Conservation (phyloP, 2,329 filamentous ascomycete species). For the Sordariomycetes sp. region DNA sequence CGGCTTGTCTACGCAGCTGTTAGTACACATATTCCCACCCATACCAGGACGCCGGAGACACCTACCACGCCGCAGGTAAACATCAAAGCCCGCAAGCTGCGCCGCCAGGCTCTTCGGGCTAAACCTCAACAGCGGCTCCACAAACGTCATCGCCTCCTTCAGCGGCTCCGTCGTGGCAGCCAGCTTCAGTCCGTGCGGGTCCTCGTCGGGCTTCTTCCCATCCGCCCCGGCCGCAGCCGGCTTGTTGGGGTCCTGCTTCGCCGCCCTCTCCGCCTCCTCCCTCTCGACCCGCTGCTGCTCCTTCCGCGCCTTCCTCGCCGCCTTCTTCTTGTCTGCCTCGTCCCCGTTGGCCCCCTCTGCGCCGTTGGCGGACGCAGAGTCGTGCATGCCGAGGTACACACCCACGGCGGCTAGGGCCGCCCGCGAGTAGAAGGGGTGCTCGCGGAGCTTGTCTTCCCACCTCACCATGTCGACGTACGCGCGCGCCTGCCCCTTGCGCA, state of each 20-base stretch:
- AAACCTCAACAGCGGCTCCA: conserved; percentile 68
- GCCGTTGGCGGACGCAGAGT: conserved; percentile 53
- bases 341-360: conserved; percentile 34
- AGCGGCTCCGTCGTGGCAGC: conserved; percentile 72
- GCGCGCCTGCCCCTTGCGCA: conserved; percentile 91
- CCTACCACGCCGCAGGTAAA: conserved; percentile 74
- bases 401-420: conserved; percentile 71
- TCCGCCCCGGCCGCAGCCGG: conserved; percentile 47
- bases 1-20: conserved; percentile 50
- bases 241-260: conserved; percentile 77
- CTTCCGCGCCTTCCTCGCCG: conserved; percentile 79
- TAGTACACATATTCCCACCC: not conserved
- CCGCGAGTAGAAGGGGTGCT: conserved; percentile 85
- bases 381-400: conserved; percentile 67
- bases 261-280: conserved; percentile 64
- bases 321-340: conserved; percentile 67
- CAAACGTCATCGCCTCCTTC: conserved; percentile 75
- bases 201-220: conserved; percentile 77
- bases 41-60: conserved; percentile 7
- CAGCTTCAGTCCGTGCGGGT: conserved; percentile 72
- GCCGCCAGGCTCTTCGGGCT: conserved; percentile 69
- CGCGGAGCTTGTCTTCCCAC: conserved; percentile 85
- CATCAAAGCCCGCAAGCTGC: conserved; percentile 80
- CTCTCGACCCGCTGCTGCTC: conserved; percentile 53
- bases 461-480: conserved; percentile 93